Percentiles rank a stretch among this genome's conserved stretches.
Evolutionary conservation across 1,284 basidiomycete genomes (phyloP).

Genomic region (Naganishia sp.): DNA sequence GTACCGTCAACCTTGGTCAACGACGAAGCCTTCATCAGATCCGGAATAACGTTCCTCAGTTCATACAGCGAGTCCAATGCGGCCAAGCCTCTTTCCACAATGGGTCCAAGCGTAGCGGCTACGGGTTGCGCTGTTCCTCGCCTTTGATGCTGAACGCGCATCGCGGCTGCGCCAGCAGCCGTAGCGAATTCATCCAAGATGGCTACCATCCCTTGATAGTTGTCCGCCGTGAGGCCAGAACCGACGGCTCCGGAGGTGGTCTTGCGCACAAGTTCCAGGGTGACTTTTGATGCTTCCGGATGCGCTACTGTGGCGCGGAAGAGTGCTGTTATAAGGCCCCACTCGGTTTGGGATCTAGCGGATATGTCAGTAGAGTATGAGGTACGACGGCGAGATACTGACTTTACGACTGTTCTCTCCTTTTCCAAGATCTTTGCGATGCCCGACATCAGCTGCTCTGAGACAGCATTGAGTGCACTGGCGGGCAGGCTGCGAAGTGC

Average conservation of each 20-base stretch:
- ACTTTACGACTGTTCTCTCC: constrained; percentile 71
- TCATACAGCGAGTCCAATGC: constrained; percentile 78
- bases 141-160: constrained; percentile 54
- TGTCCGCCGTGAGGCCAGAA: constrained; percentile 70
- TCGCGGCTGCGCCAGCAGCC: constrained; percentile 65
- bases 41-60: constrained; percentile 65
- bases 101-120: constrained; percentile 59
- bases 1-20: constrained; percentile 43
- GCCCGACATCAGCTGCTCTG: constrained; percentile 86
- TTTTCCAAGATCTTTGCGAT: constrained; percentile 75
- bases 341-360: constrained; percentile 82
- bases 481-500: constrained; percentile 78
- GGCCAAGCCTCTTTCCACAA: constrained; percentile 74
- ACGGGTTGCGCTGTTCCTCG: constrained; percentile 39
- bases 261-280: constrained; percentile 71
- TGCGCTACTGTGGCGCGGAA: constrained; percentile 81
- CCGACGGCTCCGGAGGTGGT: constrained; percentile 64
- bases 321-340: constrained; percentile 90
- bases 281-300: constrained; percentile 80
- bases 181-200: constrained; percentile 85
- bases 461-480: constrained; percentile 74
- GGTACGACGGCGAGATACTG: constrained; percentile 30
- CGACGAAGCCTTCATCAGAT: constrained; percentile 59
- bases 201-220: constrained; percentile 75
- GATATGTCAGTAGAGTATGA: constrained; percentile 3